Conservation (phyloP, 345 rosid genomes). For the Orychophragmus violaceus region DNA sequence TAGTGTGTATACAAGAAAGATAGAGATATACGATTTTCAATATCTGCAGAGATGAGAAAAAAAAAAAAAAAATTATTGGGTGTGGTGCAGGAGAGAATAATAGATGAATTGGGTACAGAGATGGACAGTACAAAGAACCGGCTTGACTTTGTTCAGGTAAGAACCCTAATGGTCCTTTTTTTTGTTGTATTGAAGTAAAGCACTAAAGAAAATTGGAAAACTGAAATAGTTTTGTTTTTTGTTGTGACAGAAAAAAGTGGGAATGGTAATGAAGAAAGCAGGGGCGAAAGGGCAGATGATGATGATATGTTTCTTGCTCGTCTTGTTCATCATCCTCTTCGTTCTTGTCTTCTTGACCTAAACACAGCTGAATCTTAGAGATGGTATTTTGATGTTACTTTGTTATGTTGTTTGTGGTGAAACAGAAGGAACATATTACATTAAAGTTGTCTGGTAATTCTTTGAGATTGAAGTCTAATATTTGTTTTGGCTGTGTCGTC, state of each 20-base stretch:
- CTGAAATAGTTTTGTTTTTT: neutral
- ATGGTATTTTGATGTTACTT: neutral
- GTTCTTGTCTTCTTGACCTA: slow-evolving; percentile 81
- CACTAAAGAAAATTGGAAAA: neutral
- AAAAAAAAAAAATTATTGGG: no score
- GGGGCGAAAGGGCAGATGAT: slow-evolving; percentile 86
- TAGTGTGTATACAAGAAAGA: no score
- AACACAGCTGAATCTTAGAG: neutral
- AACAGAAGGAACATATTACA: neutral
- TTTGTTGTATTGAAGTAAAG: neutral
- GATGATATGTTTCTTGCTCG: slow-evolving; percentile 82
- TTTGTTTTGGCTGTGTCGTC: neutral
- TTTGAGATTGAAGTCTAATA: neutral
- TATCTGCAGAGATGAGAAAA: slow-evolving; percentile 9
- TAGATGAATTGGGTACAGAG: slow-evolving; percentile 74
- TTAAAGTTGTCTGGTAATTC: neutral
- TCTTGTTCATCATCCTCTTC: slow-evolving; percentile 77
- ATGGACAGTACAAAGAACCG: slow-evolving; percentile 94
- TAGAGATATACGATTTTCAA: neutral
- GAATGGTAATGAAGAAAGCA: slow-evolving; percentile 98
- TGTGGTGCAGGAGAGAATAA: slow-evolving; percentile 67
- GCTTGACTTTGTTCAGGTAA: slow-evolving; percentile 77
- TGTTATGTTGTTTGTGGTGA: slow-evolving; percentile 8
- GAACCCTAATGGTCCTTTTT: neutral
- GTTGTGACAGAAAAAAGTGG: slow-evolving; percentile 70